Conservation (phyloP, 176 grass and related monocot species). For the Ananas comosus region DNA sequence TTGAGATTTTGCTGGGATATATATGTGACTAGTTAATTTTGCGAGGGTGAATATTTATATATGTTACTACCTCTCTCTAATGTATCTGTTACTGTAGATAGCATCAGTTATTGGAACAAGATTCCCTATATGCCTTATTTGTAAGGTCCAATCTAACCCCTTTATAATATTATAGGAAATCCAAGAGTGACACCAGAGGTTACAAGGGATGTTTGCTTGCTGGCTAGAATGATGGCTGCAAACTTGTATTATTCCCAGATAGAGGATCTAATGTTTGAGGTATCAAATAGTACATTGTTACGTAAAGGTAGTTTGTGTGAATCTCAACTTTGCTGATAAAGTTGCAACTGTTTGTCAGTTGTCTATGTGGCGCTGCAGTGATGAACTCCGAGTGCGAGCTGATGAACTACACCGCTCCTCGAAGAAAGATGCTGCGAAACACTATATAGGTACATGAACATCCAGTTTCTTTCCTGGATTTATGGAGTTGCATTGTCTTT, state of each 20-base stretch:
- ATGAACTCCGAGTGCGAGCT: conserved; percentile 56
- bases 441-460: conserved; percentile 71
- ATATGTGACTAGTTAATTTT: too few species aligned
- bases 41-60: too few species aligned
- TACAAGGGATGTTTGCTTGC: conserved; percentile 93
- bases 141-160: too few species aligned
- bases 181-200: conserved; percentile 97
- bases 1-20: too few species aligned
- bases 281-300: conserved; percentile 17
- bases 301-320: conserved; percentile 4
- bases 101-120: too few species aligned
- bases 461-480: too few species aligned
- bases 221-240: conserved; percentile 95
- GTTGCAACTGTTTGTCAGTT: conserved; percentile 36
- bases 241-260: conserved; percentile 96
- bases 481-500: too few species aligned
- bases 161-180: conserved; percentile 37
- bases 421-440: conserved; percentile 82
- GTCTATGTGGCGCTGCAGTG: conserved; percentile 97
- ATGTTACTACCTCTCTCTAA: too few species aligned
- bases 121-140: too few species aligned
- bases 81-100: too few species aligned
- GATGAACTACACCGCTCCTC: conserved; percentile 46
- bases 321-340: conserved; percentile 4
- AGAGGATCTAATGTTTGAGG: conserved; percentile 98